Evolutionary conservation across 106 monocot species (phyloP).

Genomic region (Dendrobium officinale): DNA sequence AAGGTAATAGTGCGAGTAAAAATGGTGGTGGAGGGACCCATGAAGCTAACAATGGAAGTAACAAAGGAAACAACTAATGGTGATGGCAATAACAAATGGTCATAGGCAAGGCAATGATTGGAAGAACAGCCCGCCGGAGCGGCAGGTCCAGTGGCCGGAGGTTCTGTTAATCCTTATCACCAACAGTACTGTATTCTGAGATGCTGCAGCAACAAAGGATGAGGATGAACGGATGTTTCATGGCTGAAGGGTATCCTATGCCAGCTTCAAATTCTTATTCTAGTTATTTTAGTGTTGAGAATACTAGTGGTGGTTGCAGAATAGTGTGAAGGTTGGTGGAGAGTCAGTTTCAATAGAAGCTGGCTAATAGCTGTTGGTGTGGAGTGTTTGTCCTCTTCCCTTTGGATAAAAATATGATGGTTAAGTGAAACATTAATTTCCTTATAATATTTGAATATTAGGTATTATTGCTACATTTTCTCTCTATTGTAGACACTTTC

Average conservation of each 20-base stretch:
- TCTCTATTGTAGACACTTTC: no score
- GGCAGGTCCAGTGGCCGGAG: neutral
- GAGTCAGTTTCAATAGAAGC: neutral
- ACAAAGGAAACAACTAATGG: neutral
- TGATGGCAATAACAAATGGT: neutral
- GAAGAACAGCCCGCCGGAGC: neutral
- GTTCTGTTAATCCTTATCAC: neutral
- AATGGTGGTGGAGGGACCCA: no score
- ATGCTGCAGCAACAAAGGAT: neutral
- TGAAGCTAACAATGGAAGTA: no score
- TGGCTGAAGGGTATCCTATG: neutral
- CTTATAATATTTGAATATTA: no score
- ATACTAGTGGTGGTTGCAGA: neutral
- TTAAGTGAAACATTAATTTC: no score
- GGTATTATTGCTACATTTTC: no score
- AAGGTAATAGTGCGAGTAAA: no score
- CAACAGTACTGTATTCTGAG: neutral
- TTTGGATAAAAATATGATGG: no score
- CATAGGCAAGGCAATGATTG: neutral
- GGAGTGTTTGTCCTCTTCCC: no score
- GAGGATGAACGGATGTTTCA: neutral
- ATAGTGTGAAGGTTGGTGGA: neutral
- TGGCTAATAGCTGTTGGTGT: neutral
- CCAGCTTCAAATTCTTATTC: neutral
- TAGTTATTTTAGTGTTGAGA: neutral